Base-by-base conservation (phyloP, 78 protist genomes). In the Monocercomonoides exilis region DNA sequence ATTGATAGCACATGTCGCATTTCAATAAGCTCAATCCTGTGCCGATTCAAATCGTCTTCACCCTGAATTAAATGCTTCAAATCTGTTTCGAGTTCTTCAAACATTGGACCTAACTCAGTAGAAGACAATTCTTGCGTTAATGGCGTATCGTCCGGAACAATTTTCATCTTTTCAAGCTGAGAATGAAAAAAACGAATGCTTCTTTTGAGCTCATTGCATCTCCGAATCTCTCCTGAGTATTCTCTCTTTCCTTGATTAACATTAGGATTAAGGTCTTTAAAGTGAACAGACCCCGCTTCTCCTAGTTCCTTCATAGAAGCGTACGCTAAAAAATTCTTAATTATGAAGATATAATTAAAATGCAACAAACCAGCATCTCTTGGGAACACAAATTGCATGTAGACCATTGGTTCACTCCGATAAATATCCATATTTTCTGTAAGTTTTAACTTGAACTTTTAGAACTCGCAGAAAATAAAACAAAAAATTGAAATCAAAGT, bases 401-500 rank as follows among this genome's bases (percentile, higher is more conserved):
- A 54, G 70, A 29, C 70, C 70, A 54, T 54, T 54, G 70, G 70
- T 54, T 54, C 70, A 29, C 38, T 11, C 11, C 70, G 70, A 54
- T 29, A 21, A 11, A 54, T 54, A 54, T 54, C 38, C 11, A 54
- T 54, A 54, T 11, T 54, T 54, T 89, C 86, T 98, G 99, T 70
- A 93, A 90, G 88, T 93, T 93, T 81, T 96, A 94, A 38, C 89
- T 95, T 2, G 85, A 89, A 46, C n/a, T n/a, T n/a, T n/a, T n/a
- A n/a, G n/a, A n/a, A n/a, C n/a, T n/a, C n/a, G n/a, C n/a, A n/a
- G n/a, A n/a, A n/a, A n/a, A n/a, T n/a, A n/a, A n/a, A n/a, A n/a
- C n/a, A n/a, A n/a, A n/a, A n/a, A n/a, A n/a, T n/a, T n/a, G n/a
- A n/a, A n/a, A n/a, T n/a, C n/a, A n/a, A n/a, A n/a, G n/a, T n/a